Percentiles rank a stretch among this genome's conserved stretches.
Conservation (phyloP, 148 eudicot species). For the Dysphania ambrosioides region DNA sequence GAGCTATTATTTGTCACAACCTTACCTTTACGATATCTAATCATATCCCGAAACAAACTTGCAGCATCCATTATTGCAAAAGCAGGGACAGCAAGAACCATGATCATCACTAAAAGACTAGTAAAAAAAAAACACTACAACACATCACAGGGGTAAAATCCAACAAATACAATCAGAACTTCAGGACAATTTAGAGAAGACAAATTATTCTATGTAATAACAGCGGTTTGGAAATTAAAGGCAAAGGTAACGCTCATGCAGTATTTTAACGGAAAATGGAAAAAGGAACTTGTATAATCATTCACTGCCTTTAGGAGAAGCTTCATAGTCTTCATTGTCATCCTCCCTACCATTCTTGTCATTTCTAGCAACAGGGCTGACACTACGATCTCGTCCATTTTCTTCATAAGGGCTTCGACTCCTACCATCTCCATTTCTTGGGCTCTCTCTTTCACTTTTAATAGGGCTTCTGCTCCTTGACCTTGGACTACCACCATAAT, state of each 20-base stretch:
- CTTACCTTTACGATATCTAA: too few species aligned
- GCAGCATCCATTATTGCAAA: too few species aligned
- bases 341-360: slow-evolving; percentile 47
- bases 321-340: slow-evolving; percentile 40
- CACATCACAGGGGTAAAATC: neutral
- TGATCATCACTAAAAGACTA: too few species aligned
- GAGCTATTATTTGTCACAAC: too few species aligned
- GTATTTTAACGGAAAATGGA: neutral
- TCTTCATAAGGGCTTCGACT: slow-evolving; percentile 53
- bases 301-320: slow-evolving; percentile 49
- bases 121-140: too few species aligned
- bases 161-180: neutral
- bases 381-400: slow-evolving; percentile 44
- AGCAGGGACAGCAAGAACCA: too few species aligned
- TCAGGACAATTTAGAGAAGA: neutral
- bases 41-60: too few species aligned
- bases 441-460: slow-evolving; percentile 38
- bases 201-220: slow-evolving; percentile 2
- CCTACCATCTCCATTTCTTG: slow-evolving; percentile 30
- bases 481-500: slow-evolving; percentile 59
- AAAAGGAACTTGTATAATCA: slow-evolving; percentile 11
- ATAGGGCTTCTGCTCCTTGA: slow-evolving; percentile 54
- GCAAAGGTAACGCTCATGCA: neutral
- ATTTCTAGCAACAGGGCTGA: slow-evolving; percentile 43
- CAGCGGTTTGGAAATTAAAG: neutral